Base-by-base conservation (phyloP, 2,329 filamentous ascomycete genomes). In the Macrophomina tecta region DNA sequence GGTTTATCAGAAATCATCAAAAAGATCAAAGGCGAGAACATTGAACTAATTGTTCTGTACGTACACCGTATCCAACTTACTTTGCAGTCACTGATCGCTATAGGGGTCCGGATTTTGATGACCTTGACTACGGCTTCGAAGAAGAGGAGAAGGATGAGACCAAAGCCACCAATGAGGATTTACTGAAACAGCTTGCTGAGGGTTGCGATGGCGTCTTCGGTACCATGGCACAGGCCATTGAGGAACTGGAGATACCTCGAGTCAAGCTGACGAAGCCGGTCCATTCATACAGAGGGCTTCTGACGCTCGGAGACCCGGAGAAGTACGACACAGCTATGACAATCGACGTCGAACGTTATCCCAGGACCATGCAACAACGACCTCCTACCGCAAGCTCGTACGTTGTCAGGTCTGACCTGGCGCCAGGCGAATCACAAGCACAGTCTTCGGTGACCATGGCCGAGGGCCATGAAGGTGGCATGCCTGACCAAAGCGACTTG, bases 101-200 rank as follows among this genome's bases (percentile, higher is more conserved):
- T 16, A 94, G 91, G 64, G 95, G 95, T 14, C 87, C 97, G 18
- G 95, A 99, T 76, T 98, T 99, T 78, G 93, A 99, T 75, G 93
- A 97, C 76, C 76, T 87, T 1, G 93, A 97, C 2, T 97, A 90
- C 74, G 94, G 94, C 49, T 91, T 92, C 70, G 99, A 99, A 76
- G 81, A 89, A 18, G 70, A 77, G 0, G 76, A 78, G 62, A 98
- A 98, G 84, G 89, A 76, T 34, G 52, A 14, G 4, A 23, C 28
- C 28, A 70, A 91, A 88, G 81, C 80, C n/a, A 79, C 85, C 55
- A 97, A 97, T 72, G 95, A 99, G 76, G 76, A 77, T 1, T 81
- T 89, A 0, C 81, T 98, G 18, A 87, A 83, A 69, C 76, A 81
- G 2, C 82, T 98, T 7, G 86, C 87, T 3, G 86, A 91, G 8